Evolutionary conservation across 257 asterid species (phyloP), one percentile per base, ranked within the genome.

Genomic region (Osmanthus fragrans): DNA sequence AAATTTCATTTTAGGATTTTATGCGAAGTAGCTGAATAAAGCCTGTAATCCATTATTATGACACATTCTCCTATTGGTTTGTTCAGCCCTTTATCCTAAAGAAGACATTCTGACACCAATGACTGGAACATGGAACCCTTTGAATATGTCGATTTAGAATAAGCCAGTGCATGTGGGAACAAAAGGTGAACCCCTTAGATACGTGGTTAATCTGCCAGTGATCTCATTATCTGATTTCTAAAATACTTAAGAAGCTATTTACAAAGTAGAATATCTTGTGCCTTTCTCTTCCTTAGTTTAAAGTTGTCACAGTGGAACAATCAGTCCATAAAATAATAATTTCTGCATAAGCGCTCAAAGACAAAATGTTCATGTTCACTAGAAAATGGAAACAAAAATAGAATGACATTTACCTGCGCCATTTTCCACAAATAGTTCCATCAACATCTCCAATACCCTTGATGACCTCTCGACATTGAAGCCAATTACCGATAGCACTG

Each of bases 401-500:
- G 45, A 13, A 72, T 76, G 64, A 15, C 63, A 49, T 63, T 71
- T 84, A 92, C 99, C 99, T 92, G 84, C 96, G 96, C 97, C 97
- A 92, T 82, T 94, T 94, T 71, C 88, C 96, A 69, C 99, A 94
- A 13, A 89, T 78, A 36, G 89, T 83, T 80, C 90, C 97, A 76
- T 94, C 96, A 78, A 58, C 80, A 73, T 80, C 90, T 77, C 90
- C 91, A 70, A 75, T 60, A 63, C 96, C 92, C 70, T 79, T 86
- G 16, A 90, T 80, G 76, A 83, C 82, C 87, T 82, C 96, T 68
- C 81, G 92, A 77, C 97, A 94, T 74, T 94, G 97, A 76, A 94
- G 81, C 99, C 99, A 94, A 81, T 92, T 91, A 74, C 97, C 96
- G 79, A 90, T 86, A 74, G 93, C 79, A 80, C 87, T 84, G 79